Base-by-base conservation (phyloP, 148 eudicot species). In the Polygonum maritimum region DNA sequence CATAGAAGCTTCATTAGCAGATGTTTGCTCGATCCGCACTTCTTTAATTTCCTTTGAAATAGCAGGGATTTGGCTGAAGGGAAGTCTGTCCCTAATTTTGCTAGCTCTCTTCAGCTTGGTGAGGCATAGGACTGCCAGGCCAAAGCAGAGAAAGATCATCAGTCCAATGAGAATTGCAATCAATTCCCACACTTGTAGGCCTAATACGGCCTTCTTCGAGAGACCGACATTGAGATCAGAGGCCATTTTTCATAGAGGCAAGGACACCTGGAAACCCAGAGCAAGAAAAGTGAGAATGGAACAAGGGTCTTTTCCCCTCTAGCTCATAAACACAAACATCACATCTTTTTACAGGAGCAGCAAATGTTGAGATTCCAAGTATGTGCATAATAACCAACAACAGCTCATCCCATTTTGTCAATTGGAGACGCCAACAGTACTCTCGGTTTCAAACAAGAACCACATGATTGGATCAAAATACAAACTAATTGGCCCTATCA, bases 1-100 rank as follows among this genome's bases (percentile, higher is more conserved):
- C 21, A 81, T 77, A 80, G 40, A 76, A 79, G 62, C 81, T 58
- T 79, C 80, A 74, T 84, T 87, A 3, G 81, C 39, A 3, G 90
- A 63, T 52, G 81, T 73, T 72, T 85, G 92, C 69, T 85, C 87
- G 45, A 85, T 78, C 69, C 82, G 79, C 19, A 89, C 87, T 80
- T 89, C 92, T 76, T 85, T 87, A 45, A 89, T 89, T 81, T 89
- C 92, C 75, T 89, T 89, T 7, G 86, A 87, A 79, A 84, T 75
- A 45, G 84, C 67, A 51, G 90, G 92, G 60, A 85, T 87, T 83
- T 87, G 90, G 76, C 78, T 82, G 16, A 84, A 69, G 2, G 90
- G 92, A 55, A 82, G 51, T 11, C 77, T 83, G 52, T 82, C 82
- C 12, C 70, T 77, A 45, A 78, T 36, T 77, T 80, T 82, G 76